Evolutionary conservation across 352 stramenopile species (phyloP), one percentile per base, ranked within the genome.

Genomic region (Thraustochytrium sp.): DNA sequence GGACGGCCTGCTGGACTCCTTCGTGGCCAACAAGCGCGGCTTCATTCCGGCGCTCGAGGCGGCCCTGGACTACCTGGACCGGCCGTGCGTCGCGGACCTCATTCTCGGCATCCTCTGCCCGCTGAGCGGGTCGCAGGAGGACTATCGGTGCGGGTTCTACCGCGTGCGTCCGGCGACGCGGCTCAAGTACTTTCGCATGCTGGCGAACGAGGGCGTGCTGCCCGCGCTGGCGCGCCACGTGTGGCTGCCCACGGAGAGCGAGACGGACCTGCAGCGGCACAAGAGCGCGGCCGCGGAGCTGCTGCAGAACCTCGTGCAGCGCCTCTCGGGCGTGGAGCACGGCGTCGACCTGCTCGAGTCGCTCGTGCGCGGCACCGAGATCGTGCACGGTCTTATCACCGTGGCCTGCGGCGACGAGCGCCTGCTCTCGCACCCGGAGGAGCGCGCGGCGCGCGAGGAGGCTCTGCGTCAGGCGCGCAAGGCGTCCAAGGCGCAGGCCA

Each of bases 281-380:
- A 80, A 72, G 40, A 51, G 34, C 48, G 68, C 68, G 16, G 68
- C 68, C 26, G 68, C 68, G 8, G 68, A 80, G 53, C 53, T 80
- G 42, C 68, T 80, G 18, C n/a, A 75, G 34, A 80, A 61, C 68
- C 53, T 80, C 3, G 68, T 80, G 13, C 48, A 80, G 44, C 48
- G 53, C 18, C 53, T 65, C 29, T 9, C 68, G 5, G 68, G 68
- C 51, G 48, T 80, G 1, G 36, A 44, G 31, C 68, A 80, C 23
- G 68, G 31, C 42, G 34, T 42, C 23, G 68, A 80, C 2, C 76
- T 80, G 1, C 68, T 80, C 34, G 68, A 80, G 37, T 72, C 59
- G 4, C 26, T 80, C 1, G 36, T 42, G 2, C 68, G 40, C 18
- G 68, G 31, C 51, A 48, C 44, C 37, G 68, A 80, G 49, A 51